Base-by-base conservation (phyloP, 805 yeast species). In the Hanseniaspora clermontiae region DNA sequence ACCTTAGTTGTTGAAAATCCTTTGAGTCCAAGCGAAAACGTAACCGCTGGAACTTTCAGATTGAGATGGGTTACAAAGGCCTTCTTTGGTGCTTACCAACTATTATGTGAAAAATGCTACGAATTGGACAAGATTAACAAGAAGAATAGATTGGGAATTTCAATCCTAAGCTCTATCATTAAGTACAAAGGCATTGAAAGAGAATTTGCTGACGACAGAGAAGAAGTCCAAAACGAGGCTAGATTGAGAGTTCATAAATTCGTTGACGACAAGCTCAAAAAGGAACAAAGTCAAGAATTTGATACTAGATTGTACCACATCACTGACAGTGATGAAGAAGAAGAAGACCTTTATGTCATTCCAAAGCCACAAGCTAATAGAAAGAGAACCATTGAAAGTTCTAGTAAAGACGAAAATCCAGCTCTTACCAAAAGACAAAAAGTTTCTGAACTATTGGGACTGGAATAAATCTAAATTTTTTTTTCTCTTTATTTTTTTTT, bases 1-100 rank as follows among this genome's bases (percentile, higher is more conserved):
- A 68, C 85, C 1, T 68, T 89, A 42, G 83, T 88, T 1, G 85
- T 91, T 34, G 91, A 85, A 68, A 97, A 91, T 65, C 97, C 97
- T 1, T 82, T 84, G 50, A 96, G 90, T 64, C 72, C 81, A 1
- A 60, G 72, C n/a, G 91, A 91, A 65, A 91, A 91, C 66, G 83
- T 91, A 49, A 81, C 93, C 48, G 74, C 95, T 61, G 87, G 96
- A 5, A 82, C 95, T 1, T 87, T 81, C 71, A 89, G 89, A 66
- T 72, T 87, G 43, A 70, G 87, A 40, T 87, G 83, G 62, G 77
- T 91, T 57, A 87, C 85, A 65, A 82, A 87, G 62, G 87, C 96
- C 0, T 89, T 91, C 71, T 82, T 83, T 17, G 95, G 95, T 43
- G 96, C 96, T 0, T 89, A 76, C 70, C 93, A 86, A 64, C 66